Base-by-base conservation (phyloP, 2,329 filamentous ascomycete species). In the Samsoniella hepiali region DNA sequence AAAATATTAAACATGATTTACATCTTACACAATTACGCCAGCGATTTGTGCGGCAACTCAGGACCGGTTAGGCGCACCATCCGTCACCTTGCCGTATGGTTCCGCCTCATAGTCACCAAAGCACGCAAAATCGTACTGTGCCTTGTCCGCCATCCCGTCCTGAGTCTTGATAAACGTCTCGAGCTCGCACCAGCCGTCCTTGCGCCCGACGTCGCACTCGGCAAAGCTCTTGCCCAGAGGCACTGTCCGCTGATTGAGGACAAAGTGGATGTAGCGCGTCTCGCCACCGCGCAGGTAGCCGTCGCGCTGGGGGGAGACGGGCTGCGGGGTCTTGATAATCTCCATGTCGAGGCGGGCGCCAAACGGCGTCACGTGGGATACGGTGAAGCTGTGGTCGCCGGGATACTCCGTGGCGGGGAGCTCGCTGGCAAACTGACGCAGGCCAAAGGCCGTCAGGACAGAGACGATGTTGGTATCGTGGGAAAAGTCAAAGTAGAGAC, bases 181-280 rank as follows among this genome's bases (percentile, higher is more conserved):
- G 56, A 93, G 73, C 71, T 92, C 89, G 71, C 90, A 93, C 89
- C 90, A 93, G 0, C 90, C 90, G 72, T 93, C 90, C 50, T 87
- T 82, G 5, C 90, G 77, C 11, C 80, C 71, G 1, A 68, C 75
- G 45, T 84, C 88, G 68, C 90, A 93, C 64, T 86, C 83, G 1
- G 82, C 74, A 65, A 91, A 87, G 69, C 87, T 91, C 64, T 74
- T 74, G 7, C 89, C 87, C 0, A 93, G 77, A 1, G 90, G 90
- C 1, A 93, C 70, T 0, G 89, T 93, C 36, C 90, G 80, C 75
- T 91, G 89, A 72, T 91, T 91, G 51, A 91, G 80, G 2, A 91
- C 75, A 69, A 93, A 90, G 72, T 91, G 89, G 6, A 93, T 80
- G 72, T 93, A 93, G 60, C 78, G 84, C 0, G 88, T 91, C 69